phyloP scores from a whole-genome alignment of 768 basidiomycete genomes.

The Jaapia argillacea region DNA sequence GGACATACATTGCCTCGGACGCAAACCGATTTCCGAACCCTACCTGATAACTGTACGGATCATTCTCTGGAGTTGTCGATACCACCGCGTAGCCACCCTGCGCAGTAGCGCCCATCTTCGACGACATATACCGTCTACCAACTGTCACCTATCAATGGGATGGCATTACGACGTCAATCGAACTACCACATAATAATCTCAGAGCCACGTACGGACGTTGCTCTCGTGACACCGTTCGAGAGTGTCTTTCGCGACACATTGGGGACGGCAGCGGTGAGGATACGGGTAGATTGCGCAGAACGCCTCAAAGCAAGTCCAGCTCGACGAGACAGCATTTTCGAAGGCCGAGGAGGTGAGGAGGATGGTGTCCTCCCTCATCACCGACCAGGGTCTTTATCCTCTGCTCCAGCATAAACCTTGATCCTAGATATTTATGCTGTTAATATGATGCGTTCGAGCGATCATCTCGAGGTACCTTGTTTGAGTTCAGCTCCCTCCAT shows the following conservation, averaged over 20 bases:
- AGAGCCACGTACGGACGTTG: not conserved
- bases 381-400: no score
- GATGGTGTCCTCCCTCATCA: no score
- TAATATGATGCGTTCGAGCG: no score
- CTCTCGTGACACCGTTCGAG: not conserved
- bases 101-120: conserved; percentile 2
- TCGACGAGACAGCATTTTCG: not conserved
- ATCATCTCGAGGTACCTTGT: no score
- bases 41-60: conserved; percentile 19
- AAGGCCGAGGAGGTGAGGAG: no score
- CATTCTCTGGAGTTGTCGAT: conserved; percentile 4
- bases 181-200: not conserved
- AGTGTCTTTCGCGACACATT: not conserved
- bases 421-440: no score
- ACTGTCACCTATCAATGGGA: not conserved
- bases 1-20: conserved; percentile 12
- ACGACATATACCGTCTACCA: not conserved
- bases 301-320: not conserved
- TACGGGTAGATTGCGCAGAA: not conserved
- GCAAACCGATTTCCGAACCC: conserved; percentile 20
- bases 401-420: no score
- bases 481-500: no score
- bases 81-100: conserved; percentile 3
- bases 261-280: not conserved
- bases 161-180: not conserved